A percentile compares a stretch with the other conserved stretches of the same genome.
phyloP scores from a whole-genome alignment of 495 filamentous ascomycete genomes.

The Physcia stellaris region DNA sequence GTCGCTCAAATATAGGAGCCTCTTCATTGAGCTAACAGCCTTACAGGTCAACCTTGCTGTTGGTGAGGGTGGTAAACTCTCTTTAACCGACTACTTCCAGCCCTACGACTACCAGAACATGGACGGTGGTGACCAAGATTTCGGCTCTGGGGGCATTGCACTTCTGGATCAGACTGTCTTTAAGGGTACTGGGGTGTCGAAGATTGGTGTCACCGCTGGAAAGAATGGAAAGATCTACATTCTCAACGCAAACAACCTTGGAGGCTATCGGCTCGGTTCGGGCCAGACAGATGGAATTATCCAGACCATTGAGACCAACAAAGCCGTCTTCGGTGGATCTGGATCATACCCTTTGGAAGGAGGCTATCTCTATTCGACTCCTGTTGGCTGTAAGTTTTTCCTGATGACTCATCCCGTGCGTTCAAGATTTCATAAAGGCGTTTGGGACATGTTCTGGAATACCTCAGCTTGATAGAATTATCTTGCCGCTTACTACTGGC shows the following conservation, averaged over 20 bases:
- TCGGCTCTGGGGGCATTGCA: constrained; percentile 22
- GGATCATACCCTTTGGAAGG: constrained; percentile 22
- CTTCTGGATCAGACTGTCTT: constrained; percentile 19
- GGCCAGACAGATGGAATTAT: constrained; percentile 20
- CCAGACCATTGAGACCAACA: constrained; percentile 10
- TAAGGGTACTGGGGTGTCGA: constrained; percentile 15
- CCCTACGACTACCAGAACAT: constrained; percentile 18
- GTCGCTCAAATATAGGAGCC: too few species aligned
- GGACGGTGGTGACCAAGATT: constrained; percentile 18
- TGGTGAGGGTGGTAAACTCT: constrained; percentile 20
- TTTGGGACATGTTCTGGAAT: constrained; percentile 8
- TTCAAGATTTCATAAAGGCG: constrained; percentile 12
- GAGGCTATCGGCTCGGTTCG: constrained; percentile 16
- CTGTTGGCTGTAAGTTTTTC: constrained; percentile 7
- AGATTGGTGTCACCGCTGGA: constrained; percentile 20
- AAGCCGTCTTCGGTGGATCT: constrained; percentile 10
- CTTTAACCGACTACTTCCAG: constrained; percentile 18
- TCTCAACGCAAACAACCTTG: constrained; percentile 26
- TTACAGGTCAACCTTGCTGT: constrained; percentile 27
- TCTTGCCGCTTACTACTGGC: background rate
- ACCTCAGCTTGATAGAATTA: background rate
- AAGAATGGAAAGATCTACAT: constrained; percentile 26
- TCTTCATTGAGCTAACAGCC: too few species aligned
- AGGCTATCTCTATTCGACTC: constrained; percentile 26
- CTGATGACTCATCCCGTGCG: too few species aligned